These are phyloP conservation scores for Solanum bulbocastanum DNA, from an alignment of 257 asterid genomes.

Conservation along the genomic window DNA sequence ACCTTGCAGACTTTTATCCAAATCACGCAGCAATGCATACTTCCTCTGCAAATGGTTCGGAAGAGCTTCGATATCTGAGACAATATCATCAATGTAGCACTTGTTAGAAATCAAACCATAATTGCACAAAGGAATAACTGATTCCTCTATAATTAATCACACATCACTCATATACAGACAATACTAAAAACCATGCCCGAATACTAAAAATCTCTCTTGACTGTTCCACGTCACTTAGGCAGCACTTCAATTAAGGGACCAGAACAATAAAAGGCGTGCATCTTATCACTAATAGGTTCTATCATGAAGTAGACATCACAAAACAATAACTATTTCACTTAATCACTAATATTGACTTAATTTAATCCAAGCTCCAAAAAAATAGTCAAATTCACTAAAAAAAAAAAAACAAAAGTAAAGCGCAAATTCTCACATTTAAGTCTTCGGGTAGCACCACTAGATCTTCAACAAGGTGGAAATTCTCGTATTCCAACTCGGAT, in stretches of 20 bases:
- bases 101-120: neutral
- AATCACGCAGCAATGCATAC: conserved; percentile 68
- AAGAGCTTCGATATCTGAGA: conserved; percentile 74
- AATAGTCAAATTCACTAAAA: neutral
- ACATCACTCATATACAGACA: neutral
- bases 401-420: neutral
- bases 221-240: neutral
- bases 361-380: neutral
- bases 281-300: neutral
- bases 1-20: conserved; percentile 92
- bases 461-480: neutral
- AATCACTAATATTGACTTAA: neutral
- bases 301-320: neutral
- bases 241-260: neutral
- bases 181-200: neutral
- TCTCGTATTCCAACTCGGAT: neutral
- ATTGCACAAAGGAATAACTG: neutral
- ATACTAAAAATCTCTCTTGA: neutral
- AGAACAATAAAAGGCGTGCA: neutral
- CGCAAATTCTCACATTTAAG: neutral
- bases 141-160: neutral
- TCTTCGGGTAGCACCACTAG: neutral
- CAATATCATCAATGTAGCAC: neutral
- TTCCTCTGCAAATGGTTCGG: conserved; percentile 75
- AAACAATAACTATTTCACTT: neutral